Evolutionary conservation across 106 monocot species (phyloP), one percentile per base, ranked within the genome.

Genomic region (Dendrobium chrysotoxum): DNA sequence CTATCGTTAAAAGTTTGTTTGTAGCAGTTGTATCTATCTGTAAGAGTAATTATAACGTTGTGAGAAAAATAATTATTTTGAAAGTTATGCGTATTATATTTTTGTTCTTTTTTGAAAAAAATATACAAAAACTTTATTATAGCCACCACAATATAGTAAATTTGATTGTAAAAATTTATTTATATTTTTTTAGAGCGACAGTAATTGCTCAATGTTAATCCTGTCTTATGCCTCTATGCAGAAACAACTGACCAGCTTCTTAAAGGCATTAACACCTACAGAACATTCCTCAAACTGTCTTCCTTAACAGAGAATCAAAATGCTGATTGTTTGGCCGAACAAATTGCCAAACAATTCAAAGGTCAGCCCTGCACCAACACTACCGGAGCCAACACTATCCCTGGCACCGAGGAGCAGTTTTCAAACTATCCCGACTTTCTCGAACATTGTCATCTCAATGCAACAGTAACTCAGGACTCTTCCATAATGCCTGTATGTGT

Each of bases 401-500:
- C 85, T 7, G 96, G 96, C 26, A 92, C 88, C 1, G 94, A 97
- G 75, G 75, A 81, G 71, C 92, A 92, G 61, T 94, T 92, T 81
- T 81, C 94, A 35, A 85, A 94, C 82, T 94, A 81, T 80, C 90
- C 86, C 0, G 81, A 89, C 45, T 87, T 86, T 58, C 87, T 97
- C 18, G 58, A 71, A 30, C 70, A 83, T 28, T 97, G 97, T 71
- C 86, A 87, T 80, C 87, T 97, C 68, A 91, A 97, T 57, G 78
- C 83, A n/a, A 80, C 94, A 23, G 90, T 91, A 21, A 93, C 90
- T 20, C 86, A 82, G 77, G 94, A 97, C 67, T 89, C 84, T 1
- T 71, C 83, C 1, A 30, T 94, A 40, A 85, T 97, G 88, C 97
- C 94, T 0, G 97, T 87, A 16, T 97, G 97, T 39, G 89, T 94